phyloP scores from a whole-genome alignment of 139 green algal genomes.

The Haematococcus lacustris region DNA sequence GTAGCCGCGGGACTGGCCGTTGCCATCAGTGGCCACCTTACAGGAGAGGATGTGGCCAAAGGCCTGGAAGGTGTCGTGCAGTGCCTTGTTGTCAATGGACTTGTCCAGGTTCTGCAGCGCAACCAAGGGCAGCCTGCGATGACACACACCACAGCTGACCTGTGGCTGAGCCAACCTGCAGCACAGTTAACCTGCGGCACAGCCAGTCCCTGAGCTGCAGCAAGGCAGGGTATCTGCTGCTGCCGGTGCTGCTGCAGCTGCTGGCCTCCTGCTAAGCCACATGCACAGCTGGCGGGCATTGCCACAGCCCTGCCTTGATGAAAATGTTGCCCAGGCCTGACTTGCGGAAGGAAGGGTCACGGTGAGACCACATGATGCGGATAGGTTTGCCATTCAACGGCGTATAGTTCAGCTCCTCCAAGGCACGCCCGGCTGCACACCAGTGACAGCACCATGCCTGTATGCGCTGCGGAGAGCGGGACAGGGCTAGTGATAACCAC shows the following conservation, averaged over 20 bases:
- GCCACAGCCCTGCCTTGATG: constrained; percentile 84
- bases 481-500: no score
- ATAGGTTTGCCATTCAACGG: constrained; percentile 79
- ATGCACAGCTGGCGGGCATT: no score
- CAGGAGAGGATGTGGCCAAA: constrained; percentile 86
- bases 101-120: constrained; percentile 87
- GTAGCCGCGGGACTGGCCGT: constrained; percentile 73
- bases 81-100: constrained; percentile 83
- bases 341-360: constrained; percentile 69
- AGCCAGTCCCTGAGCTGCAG: no score
- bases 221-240: no score
- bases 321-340: constrained; percentile 88
- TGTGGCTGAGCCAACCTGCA: no score
- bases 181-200: no score
- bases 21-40: constrained; percentile 56
- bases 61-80: constrained; percentile 89
- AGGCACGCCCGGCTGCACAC: constrained; percentile 72
- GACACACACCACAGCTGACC: no score
- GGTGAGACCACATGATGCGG: constrained; percentile 92
- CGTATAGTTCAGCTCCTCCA: constrained; percentile 88
- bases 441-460: no score
- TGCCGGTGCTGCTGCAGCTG: no score
- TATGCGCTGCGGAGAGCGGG: no score
- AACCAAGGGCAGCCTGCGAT: no score
- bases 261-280: no score